Base-by-base conservation (phyloP, 164 flowering plant species). In the Chimonanthus praecox region DNA sequence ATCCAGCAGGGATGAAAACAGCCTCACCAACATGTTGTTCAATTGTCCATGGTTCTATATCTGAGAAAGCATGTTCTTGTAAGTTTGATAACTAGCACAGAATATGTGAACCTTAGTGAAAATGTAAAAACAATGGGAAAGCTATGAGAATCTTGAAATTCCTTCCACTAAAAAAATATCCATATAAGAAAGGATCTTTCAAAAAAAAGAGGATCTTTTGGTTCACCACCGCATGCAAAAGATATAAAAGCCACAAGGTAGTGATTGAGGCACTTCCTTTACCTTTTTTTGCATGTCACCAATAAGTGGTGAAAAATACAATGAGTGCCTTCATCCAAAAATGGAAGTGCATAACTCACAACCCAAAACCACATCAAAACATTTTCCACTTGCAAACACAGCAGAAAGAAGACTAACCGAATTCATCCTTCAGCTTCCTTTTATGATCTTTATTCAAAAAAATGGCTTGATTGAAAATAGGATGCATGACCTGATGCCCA, bases 31-130 rank as follows among this genome's bases (percentile, higher is more conserved):
- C 71, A 77, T 84, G 82, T 82, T 95, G 99, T 72, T 90, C 88
- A 77, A 95, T 87, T 50, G 94, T 87, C 97, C 98, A 93, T 4
- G 99, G 97, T 81, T 93, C 97, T n/a, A 95, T 84, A 71, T 91
- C 99, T 95, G 78, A 50, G 13, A 67, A 49, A 46, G 46, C 4
- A 72, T 43, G 18, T 3, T 58, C n/a, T 11, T 18, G 50, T 74
- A 9, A 11, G 47, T 10, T 33, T 66, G n/a, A 44, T 54, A 54
- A 33, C 33, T 66, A 44, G 11, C 68, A 10, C 15, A 66, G 5
- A 45, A n/a, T 6, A 33, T 10, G 68, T 10, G 3, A 10, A 63
- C 44, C 46, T 20, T 6, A 8, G 16, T n/a, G 10, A 33, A 66
- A 45, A 44, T 66, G 13, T n/a, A 44, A 66, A 18, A 0, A 54